Base-by-base conservation (phyloP, 805 yeast species). In the Kockiozyma suomiensis region DNA sequence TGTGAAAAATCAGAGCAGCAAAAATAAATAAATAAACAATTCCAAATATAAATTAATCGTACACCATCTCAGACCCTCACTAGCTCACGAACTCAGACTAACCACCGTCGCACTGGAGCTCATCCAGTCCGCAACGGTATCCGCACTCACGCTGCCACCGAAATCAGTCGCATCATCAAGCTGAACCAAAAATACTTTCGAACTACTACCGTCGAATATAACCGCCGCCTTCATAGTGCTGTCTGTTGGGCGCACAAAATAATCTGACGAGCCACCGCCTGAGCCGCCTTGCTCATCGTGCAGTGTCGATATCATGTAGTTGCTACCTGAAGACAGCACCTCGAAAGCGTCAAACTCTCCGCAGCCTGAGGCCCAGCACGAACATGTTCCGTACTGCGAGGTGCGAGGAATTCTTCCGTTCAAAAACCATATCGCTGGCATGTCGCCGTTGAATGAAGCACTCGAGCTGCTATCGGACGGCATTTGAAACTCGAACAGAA, bases 391-490 rank as follows among this genome's bases (percentile, higher is more conserved):
- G 78, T 94, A 94, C 79, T 94, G 98, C 71, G 86, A 78, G 68
- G 97, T 92, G 82, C 99, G 90, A 78, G 99, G 97, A 72, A 92
- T 86, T 81, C 89, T 88, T 64, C 97, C 97, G 75, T 92, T 92
- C 74, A 92, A 84, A 75, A 92, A 79, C 98, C 98, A 92, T 70
- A 92, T 82, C 64, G 99, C 98, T 68, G 99, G 99, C 98, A 94
- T 93, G 76, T 94, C 97, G 71, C 81, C 81, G 81, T 92, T 91
- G 70, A 71, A 74, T 53, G 79, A 67, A 48, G 81, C 73, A 62
- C 81, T 78, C 37, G 80, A 71, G 54, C 79, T 75, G 50, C 70
- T 47, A 67, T 83, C 91, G 61, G 82, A 72, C 66, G 99, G 99
- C 99, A 94, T 94, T 73, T 81, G 79, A 78, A 94, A 94, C 80